Base-by-base conservation (phyloP, 306 rosid species). In the Ammopiptanthus mongolicus region DNA sequence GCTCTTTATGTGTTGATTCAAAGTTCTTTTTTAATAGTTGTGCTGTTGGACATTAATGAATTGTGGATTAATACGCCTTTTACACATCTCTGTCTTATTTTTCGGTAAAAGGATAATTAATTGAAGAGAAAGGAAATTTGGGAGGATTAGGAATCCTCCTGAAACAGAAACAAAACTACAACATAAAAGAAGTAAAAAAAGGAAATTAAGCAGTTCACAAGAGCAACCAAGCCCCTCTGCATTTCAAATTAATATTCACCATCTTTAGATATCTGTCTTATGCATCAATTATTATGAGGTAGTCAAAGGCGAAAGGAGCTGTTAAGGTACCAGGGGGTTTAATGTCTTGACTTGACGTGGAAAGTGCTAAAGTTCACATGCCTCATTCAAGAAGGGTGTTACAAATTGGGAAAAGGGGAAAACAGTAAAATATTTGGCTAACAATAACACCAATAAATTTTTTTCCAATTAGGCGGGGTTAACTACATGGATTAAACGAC, bases 21-120 rank as follows among this genome's bases (percentile, higher is more conserved):
- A 18, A 33, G 39, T 5, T 3, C 15, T 61, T 34, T 48, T 46
- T 77, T 47, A 47, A 3, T 73, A 58, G 41, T 31, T 69, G 50
- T 60, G 29, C 61, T 42, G 25, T 60, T 69, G 52, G 66, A 75
- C 37, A 34, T 65, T 53, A 69, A 60, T 51, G 69, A 42, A 29
- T 15, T 4, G 29, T 39, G 21, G 60, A 60, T 58, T 47, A 59
- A 36, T 74, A 11, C 34, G 46, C 18, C 10, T 37, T 50, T 50
- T 18, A 23, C 17, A 17, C 8, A 78, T 70, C 23, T 42, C 31
- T 46, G 28, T 15, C 34, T 55, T 73, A 4, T 39, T 34, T 41
- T 73, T 42, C 21, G 47, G 65, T 59, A 66, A 48, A 65, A 58
- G 19, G 47, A 47, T 5, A 48, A 36, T 47, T 77, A 7, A 25